phyloP scores from a whole-genome alignment of 2,329 filamentous ascomycete species.

The Sordariomycetes sp. region DNA sequence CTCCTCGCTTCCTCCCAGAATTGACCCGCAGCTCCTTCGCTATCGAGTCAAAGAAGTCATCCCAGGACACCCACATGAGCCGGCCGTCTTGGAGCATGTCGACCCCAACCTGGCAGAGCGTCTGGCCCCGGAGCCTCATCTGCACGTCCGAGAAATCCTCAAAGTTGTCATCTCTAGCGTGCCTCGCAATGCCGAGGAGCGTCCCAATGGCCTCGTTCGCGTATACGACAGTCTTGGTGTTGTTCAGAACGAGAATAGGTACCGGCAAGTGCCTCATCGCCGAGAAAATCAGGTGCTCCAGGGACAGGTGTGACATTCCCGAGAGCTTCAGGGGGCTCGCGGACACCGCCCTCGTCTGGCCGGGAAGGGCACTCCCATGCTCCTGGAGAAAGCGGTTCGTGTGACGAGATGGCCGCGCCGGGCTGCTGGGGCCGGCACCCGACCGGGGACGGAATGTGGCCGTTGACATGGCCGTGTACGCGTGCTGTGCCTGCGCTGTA shows the following conservation, averaged over 20 bases:
- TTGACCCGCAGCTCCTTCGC: slow-evolving; percentile 5
- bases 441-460: neutral
- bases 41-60: slow-evolving; percentile 45
- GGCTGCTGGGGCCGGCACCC: neutral
- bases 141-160: slow-evolving; percentile 33
- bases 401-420: neutral
- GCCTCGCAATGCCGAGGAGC: slow-evolving; percentile 48
- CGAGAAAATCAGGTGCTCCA: slow-evolving; percentile 50
- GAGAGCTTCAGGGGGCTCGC: slow-evolving; percentile 11
- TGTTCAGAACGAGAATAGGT: slow-evolving; percentile 58
- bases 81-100: slow-evolving; percentile 61
- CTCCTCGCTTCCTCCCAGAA: neutral
- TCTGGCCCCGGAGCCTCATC: slow-evolving; percentile 54
- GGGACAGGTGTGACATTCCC: slow-evolving; percentile 34
- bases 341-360: neutral
- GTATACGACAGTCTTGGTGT: slow-evolving; percentile 57
- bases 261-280: slow-evolving; percentile 66
- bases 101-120: slow-evolving; percentile 59
- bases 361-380: neutral
- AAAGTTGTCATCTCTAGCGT: slow-evolving; percentile 19
- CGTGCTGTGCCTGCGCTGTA: neutral
- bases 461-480: neutral
- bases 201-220: slow-evolving; percentile 69
- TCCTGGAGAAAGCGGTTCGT: neutral
- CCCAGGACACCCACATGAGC: slow-evolving; percentile 49